Percentiles rank a stretch among this genome's conserved stretches.
Evolutionary conservation across 2,329 filamentous ascomycete genomes (phyloP).

Genomic region (Sporothrix luriei): DNA sequence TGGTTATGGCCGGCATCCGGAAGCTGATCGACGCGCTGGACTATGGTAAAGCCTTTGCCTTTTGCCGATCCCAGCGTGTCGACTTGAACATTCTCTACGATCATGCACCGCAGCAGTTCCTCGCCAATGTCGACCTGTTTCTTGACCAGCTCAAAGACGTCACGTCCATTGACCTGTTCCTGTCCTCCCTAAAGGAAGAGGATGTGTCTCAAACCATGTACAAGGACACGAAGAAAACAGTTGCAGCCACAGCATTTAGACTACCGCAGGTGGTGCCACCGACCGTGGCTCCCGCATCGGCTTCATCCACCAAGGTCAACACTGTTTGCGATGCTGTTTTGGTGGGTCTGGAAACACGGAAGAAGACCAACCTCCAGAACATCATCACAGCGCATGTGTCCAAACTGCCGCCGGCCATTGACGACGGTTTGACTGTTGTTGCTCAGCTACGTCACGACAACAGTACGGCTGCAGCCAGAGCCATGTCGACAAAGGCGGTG

Average conservation of each 20-base stretch:
- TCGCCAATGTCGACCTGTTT: constrained; percentile 73
- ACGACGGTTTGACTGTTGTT: constrained; percentile 79
- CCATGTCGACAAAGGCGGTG: constrained; percentile 62
- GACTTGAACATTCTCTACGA: constrained; percentile 98
- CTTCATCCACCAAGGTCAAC: constrained; percentile 70
- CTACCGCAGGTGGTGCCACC: constrained; percentile 11
- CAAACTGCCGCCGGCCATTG: constrained; percentile 86
- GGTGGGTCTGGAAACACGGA: constrained; percentile 62
- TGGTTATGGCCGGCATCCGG: constrained; percentile 89
- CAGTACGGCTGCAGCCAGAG: constrained; percentile 67
- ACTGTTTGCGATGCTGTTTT: constrained; percentile 84
- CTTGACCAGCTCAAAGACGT: constrained; percentile 81
- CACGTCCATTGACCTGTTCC: constrained; percentile 84
- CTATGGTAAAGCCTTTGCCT: constrained; percentile 80
- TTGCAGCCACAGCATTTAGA: constrained; percentile 28
- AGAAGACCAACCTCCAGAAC: constrained; percentile 75
- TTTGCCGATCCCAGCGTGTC: constrained; percentile 89
- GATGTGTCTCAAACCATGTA: constrained; percentile 95
- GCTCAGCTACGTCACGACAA: constrained; percentile 71
- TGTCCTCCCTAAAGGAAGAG: constrained; percentile 87
- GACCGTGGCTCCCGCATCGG: neutral
- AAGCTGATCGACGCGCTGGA: constrained; percentile 76
- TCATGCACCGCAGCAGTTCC: constrained; percentile 83
- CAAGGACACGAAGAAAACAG: constrained; percentile 70
- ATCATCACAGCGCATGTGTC: constrained; percentile 93